Base-by-base conservation (phyloP, 2,329 filamentous ascomycete genomes). In the Periconia macrospinosa region DNA sequence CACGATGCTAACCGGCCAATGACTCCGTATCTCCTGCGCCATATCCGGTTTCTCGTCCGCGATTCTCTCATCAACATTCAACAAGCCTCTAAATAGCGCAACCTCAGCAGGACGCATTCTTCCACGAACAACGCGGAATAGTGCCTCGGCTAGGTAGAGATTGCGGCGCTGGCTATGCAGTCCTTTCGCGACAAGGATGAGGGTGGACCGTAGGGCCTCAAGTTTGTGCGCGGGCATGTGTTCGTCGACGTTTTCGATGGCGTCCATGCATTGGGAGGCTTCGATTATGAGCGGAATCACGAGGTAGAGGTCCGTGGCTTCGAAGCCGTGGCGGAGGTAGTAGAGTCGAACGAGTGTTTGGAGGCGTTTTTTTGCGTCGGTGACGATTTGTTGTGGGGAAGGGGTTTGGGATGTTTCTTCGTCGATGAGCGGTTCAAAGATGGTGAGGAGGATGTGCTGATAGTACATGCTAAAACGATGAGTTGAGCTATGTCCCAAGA, bases 201-300 rank as follows among this genome's bases (percentile, higher is more conserved):
- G 53, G 17, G 59, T 60, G 7, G 59, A 60, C 2, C 56, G 45
- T 9, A 60, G 41, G 11, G 52, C 18, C 27, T 61, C 47, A 30
- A 54, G 46, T 23, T 47, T 15, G 2, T 41, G 41, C 14, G 5
- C 14, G 9, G 49, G 45, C 13, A 41, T 52, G 37, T 51, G 6
- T 23, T 47, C 48, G 20, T 54, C 23, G 41, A 54, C 47, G 37
- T 42, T 44, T 18, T 50, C 47, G 37, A 54, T 33, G 20, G 23
- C 23, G 8, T 27, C 23, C 8, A 27, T 27, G 8, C 42, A 46
- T n/a, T 51, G 15, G 30, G 20, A 54, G 23, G 42, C 52, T 6
- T 20, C 6, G 18, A 54, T 43, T 13, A 47, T 30, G 40, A 54
- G 48, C 19, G 47, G 43, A 15, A 47, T 47, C n/a, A 51, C 52